These are phyloP conservation scores for Globisporangium canariense DNA, from an alignment of 352 stramenopile genomes.

Conservation along the genomic window DNA sequence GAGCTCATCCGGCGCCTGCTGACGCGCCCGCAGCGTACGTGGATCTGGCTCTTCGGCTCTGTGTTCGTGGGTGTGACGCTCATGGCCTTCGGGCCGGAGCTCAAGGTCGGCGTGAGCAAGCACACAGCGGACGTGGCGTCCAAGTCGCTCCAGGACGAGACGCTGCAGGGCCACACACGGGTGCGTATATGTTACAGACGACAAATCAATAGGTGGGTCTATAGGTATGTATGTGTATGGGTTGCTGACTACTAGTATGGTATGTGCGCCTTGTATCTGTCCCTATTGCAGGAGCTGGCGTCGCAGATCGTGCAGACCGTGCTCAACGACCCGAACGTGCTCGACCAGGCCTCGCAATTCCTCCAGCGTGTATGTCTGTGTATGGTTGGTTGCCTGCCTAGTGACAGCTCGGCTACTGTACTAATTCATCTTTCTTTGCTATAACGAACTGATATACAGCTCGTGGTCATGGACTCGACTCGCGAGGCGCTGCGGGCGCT, in stretches of 20 bases:
- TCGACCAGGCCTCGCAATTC: conserved; percentile 75
- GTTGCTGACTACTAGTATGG: conserved; percentile 1
- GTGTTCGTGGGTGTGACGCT: conserved; percentile 45
- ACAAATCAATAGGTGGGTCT: neutral
- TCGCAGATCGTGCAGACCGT: conserved; percentile 87
- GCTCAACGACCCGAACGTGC: conserved; percentile 80
- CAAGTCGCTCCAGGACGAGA: conserved; percentile 82
- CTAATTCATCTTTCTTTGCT: neutral
- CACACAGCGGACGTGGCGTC: conserved; percentile 82
- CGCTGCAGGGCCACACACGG: conserved; percentile 64
- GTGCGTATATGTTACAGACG: neutral
- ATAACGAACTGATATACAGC: conserved; percentile 25
- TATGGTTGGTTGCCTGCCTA: neutral
- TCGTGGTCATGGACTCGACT: conserved; percentile 67
- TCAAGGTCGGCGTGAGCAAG: conserved; percentile 77
- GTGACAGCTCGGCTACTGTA: neutral
- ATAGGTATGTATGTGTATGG: neutral
- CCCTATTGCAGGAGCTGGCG: conserved; percentile 40
- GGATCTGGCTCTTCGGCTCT: conserved; percentile 46
- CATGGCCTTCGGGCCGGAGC: conserved; percentile 69
- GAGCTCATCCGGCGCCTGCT: conserved; percentile 31
- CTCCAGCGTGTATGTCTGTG: conserved; percentile 48
- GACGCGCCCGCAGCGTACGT: conserved; percentile 51
- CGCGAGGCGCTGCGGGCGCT: conserved; percentile 44
- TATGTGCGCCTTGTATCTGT: neutral